Evolutionary conservation across 2,329 filamentous ascomycete genomes (phyloP).

Genomic region (Alternaria brassicicola): DNA sequence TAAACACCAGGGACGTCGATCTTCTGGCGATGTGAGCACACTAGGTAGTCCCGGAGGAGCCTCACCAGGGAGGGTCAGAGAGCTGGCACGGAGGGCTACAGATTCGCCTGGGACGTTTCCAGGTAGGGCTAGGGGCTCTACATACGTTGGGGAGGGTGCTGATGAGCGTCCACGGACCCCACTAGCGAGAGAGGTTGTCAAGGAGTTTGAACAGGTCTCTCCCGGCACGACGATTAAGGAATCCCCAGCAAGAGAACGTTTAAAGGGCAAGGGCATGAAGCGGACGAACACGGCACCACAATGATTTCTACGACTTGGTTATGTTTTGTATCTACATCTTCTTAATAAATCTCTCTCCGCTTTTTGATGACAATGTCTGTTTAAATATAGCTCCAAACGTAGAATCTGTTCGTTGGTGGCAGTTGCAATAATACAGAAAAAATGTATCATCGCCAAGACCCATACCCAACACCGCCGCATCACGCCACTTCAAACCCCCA

Average conservation of each 20-base stretch:
- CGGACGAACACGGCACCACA: conserved; percentile 10
- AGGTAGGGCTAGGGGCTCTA: conserved; percentile 7
- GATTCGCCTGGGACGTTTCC: conserved; percentile 3
- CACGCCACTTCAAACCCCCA: not conserved
- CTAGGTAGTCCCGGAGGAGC: conserved; percentile 5
- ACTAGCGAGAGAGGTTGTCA: conserved; percentile 1
- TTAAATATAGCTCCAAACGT: not conserved
- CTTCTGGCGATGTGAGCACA: conserved; percentile 8
- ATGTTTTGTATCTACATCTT: conserved; percentile 10
- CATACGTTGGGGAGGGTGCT: not conserved
- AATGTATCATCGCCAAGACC: not conserved
- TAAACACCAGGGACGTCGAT: conserved; percentile 30
- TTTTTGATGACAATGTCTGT: not conserved
- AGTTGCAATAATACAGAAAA: not conserved
- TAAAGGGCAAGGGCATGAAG: conserved; percentile 18
- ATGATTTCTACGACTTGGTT: conserved; percentile 4
- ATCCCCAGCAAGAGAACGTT: conserved; percentile 8
- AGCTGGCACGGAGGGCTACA: conserved; percentile 10
- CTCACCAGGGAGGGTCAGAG: conserved; percentile 10
- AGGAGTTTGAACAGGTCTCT: conserved; percentile 10
- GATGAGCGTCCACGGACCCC: conserved; percentile 5
- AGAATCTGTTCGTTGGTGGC: not conserved
- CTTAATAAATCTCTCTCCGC: conserved; percentile 17
- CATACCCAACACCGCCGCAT: not conserved
- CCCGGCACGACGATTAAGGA: conserved; percentile 7